Percentiles rank a stretch among this genome's conserved stretches.
These are phyloP conservation scores for Sabuloglossum arenarium DNA, from an alignment of 495 filamentous ascomycete species.

Conservation along the genomic window DNA sequence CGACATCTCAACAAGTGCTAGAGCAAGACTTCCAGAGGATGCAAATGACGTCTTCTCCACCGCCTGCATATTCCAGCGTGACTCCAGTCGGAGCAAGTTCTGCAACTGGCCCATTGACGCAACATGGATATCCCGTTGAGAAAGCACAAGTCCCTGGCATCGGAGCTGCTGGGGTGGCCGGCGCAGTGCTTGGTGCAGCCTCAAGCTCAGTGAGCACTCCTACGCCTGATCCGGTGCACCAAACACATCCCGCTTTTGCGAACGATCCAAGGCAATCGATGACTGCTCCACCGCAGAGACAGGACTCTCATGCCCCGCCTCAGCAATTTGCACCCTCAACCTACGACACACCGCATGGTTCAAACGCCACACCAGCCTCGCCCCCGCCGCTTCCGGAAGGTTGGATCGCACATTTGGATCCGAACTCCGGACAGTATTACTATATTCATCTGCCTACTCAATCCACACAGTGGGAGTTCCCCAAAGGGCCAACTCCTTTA, in stretches of 20 bases:
- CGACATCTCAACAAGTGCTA: slow-evolving; percentile 29
- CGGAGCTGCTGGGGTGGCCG: slow-evolving; percentile 12
- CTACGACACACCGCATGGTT: slow-evolving; percentile 20
- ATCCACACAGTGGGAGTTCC: slow-evolving; percentile 96
- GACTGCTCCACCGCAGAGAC: slow-evolving; percentile 14
- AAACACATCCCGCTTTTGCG: slow-evolving; percentile 64
- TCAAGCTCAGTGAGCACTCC: slow-evolving; percentile 5
- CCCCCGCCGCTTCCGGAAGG: slow-evolving; percentile 90
- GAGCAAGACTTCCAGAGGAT: slow-evolving; percentile 78
- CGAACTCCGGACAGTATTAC: slow-evolving; percentile 91
- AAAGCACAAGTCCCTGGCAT: slow-evolving; percentile 29
- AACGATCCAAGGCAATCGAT: slow-evolving; percentile 36
- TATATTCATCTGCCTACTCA: slow-evolving; percentile 95
- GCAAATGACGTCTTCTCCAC: slow-evolving; percentile 65
- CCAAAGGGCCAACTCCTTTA: slow-evolving; percentile 72
- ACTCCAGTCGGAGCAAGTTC: slow-evolving; percentile 22
- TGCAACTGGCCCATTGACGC: slow-evolving; percentile 15
- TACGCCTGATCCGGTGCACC: slow-evolving; percentile 21
- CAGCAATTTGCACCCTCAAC: slow-evolving; percentile 4
- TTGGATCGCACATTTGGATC: slow-evolving; percentile 94
- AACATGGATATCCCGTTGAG: slow-evolving; percentile 53
- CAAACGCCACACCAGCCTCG: slow-evolving; percentile 47
- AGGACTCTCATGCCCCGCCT: slow-evolving; percentile 8
- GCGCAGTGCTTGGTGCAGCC: slow-evolving; percentile 20
- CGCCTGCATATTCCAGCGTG: slow-evolving; percentile 79